Percentiles rank a stretch among this genome's conserved stretches.
Evolutionary conservation across 441 rosid genomes (phyloP).

Genomic region (Manihot esculenta): DNA sequence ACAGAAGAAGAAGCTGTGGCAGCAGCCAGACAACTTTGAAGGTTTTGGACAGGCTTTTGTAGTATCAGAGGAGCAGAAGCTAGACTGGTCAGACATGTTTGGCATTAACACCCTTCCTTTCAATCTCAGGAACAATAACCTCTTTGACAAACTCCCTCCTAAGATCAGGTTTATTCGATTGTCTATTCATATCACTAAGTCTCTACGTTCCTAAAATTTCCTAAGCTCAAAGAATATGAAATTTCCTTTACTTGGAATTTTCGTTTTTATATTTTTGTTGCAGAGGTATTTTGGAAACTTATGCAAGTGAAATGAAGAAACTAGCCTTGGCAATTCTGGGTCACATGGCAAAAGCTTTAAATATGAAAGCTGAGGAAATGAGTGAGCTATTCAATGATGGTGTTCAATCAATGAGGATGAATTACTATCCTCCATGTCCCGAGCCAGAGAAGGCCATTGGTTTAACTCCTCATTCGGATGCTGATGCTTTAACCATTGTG

Average conservation of each 20-base stretch:
- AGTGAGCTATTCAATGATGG: constrained; percentile 35
- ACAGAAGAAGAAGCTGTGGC: constrained; percentile 38
- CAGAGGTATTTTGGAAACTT: constrained; percentile 28
- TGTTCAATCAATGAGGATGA: constrained; percentile 48
- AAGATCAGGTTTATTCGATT: constrained; percentile 32
- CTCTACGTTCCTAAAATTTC: no score
- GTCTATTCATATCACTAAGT: no score
- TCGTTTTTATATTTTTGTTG: background rate
- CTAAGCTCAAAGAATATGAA: no score
- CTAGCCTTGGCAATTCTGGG: constrained; percentile 15
- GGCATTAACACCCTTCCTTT: constrained; percentile 34
- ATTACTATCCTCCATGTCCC: constrained; percentile 54
- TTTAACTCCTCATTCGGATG: constrained; percentile 49
- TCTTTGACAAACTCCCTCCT: constrained; percentile 37
- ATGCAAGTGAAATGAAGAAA: constrained; percentile 15
- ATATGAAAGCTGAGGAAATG: constrained; percentile 35
- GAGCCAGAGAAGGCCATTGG: constrained; percentile 50
- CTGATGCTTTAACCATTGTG: constrained; percentile 41
- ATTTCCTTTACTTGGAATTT: no score
- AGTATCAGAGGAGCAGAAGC: constrained; percentile 37
- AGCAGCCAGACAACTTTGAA: constrained; percentile 19
- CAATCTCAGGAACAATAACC: constrained; percentile 22
- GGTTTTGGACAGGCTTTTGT: constrained; percentile 41
- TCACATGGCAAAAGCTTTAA: constrained; percentile 27
- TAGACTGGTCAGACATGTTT: constrained; percentile 40